Conservation (phyloP, 2,329 filamentous ascomycete species). For the Chaetomium sp. region DNA sequence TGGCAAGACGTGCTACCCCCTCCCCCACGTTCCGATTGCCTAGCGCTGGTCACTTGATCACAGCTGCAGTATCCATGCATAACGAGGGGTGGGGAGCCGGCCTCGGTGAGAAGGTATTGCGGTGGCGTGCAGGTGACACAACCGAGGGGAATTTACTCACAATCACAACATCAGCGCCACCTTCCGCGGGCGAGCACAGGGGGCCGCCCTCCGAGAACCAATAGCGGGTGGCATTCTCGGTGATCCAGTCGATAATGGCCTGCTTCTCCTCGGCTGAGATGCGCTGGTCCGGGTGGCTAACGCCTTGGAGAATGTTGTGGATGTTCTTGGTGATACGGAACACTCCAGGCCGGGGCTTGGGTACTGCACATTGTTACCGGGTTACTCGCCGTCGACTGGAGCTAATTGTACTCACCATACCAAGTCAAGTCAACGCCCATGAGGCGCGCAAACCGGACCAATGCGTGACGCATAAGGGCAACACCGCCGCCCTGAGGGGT, state of each 20-base stretch:
- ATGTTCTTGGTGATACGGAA: slow-evolving; percentile 86
- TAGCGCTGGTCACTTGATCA: slow-evolving; percentile 23
- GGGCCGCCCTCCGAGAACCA: slow-evolving; percentile 72
- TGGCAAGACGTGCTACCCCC: slow-evolving; percentile 5
- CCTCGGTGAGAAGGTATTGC: slow-evolving; percentile 17
- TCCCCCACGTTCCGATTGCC: slow-evolving; percentile 17
- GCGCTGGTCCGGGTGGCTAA: slow-evolving; percentile 65
- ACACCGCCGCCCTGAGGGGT: slow-evolving; percentile 84
- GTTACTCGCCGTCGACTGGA: neutral
- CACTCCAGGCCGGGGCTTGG: slow-evolving; percentile 75
- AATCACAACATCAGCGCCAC: slow-evolving; percentile 75
- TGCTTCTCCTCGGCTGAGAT: slow-evolving; percentile 63
- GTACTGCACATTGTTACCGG: slow-evolving; percentile 52
- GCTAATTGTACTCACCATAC: slow-evolving; percentile 56
- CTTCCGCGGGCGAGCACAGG: slow-evolving; percentile 63
- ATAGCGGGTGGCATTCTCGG: slow-evolving; percentile 71
- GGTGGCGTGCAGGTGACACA: slow-evolving; percentile 11
- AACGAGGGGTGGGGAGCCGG: slow-evolving; percentile 14
- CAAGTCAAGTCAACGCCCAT: slow-evolving; percentile 71
- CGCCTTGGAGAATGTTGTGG: slow-evolving; percentile 85
- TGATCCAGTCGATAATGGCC: slow-evolving; percentile 70
- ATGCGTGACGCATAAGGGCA: slow-evolving; percentile 77
- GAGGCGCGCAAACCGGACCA: slow-evolving; percentile 69
- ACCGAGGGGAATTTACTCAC: slow-evolving; percentile 42
- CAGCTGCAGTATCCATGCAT: slow-evolving; percentile 17